Percentiles rank a stretch among this genome's conserved stretches.
phyloP scores from a whole-genome alignment of 495 filamentous ascomycete genomes.

The Penicillium subrubescens region DNA sequence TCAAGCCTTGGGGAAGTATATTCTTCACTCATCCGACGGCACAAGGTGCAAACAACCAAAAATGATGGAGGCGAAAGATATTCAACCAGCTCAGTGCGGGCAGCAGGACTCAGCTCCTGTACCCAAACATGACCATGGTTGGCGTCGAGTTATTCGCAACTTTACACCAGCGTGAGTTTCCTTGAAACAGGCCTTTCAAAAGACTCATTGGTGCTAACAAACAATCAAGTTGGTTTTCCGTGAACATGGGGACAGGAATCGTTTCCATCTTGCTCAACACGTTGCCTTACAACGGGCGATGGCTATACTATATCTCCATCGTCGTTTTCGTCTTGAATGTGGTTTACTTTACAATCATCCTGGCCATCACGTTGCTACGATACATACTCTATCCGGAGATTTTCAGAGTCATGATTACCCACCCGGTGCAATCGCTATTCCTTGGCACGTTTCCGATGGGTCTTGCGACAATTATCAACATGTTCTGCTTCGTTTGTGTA shows the following conservation, averaged over 20 bases:
- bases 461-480: slow-evolving; percentile 57
- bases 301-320: slow-evolving; percentile 51
- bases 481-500: slow-evolving; percentile 51
- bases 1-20: not conserved
- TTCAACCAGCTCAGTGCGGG: not conserved
- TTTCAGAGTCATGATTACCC: slow-evolving; percentile 49
- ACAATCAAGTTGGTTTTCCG: slow-evolving; percentile 33
- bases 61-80: not conserved
- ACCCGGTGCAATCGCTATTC: slow-evolving; percentile 57
- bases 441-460: slow-evolving; percentile 58
- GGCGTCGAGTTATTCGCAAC: slow-evolving; percentile 4
- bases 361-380: slow-evolving; percentile 44
- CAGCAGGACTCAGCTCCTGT: not conserved
- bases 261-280: slow-evolving; percentile 56
- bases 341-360: slow-evolving; percentile 37
- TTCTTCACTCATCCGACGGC: not conserved
- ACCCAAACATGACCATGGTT: slow-evolving; percentile 8
- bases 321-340: slow-evolving; percentile 54
- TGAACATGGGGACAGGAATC: slow-evolving; percentile 63
- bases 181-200: not conserved
- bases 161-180: slow-evolving; percentile 5
- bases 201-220: not conserved
- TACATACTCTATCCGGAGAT: slow-evolving; percentile 55
- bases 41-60: not conserved
- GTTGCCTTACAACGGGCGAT: slow-evolving; percentile 49